Evolutionary conservation across 106 monocot genomes (phyloP).

Genomic region (Allium fistulosum): DNA sequence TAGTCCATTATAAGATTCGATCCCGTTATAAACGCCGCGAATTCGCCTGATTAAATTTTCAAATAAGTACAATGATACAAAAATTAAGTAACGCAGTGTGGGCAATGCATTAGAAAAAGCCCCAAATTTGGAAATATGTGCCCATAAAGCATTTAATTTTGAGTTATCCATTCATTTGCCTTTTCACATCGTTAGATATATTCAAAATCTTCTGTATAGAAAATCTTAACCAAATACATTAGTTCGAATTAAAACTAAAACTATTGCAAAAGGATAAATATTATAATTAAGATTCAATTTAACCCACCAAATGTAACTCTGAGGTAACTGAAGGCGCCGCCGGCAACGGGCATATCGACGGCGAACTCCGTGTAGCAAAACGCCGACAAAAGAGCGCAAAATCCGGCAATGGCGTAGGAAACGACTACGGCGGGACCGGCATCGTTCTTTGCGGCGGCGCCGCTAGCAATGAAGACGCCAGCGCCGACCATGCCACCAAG

Average conservation of each 20-base stretch:
- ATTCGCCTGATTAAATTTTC: conserved; percentile 50
- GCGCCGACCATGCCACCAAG: conserved; percentile 97
- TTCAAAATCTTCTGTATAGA: too few species aligned
- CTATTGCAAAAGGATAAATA: too few species aligned
- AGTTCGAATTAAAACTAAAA: too few species aligned
- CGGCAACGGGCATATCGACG: conserved; percentile 93
- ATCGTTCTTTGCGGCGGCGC: conserved; percentile 45
- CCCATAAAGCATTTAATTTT: too few species aligned
- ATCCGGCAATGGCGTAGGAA: conserved; percentile 95
- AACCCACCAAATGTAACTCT: conserved; percentile 80
- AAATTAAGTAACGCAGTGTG: too few species aligned
- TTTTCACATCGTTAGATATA: too few species aligned
- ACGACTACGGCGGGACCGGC: conserved; percentile 75
- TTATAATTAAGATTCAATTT: neutral
- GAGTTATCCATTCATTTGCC: too few species aligned
- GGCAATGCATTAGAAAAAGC: too few species aligned
- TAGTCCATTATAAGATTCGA: conserved; percentile 97
- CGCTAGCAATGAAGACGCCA: conserved; percentile 82
- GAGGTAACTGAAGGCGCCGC: conserved; percentile 95
- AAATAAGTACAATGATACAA: too few species aligned
- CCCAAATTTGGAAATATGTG: too few species aligned
- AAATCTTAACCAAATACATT: too few species aligned
- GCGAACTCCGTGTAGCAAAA: conserved; percentile 99
- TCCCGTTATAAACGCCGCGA: conserved; percentile 84
- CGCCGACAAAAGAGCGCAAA: conserved; percentile 89